Evolutionary conservation across 805 yeast species (phyloP).

Genomic region (Hagleromyces aurorensis): DNA sequence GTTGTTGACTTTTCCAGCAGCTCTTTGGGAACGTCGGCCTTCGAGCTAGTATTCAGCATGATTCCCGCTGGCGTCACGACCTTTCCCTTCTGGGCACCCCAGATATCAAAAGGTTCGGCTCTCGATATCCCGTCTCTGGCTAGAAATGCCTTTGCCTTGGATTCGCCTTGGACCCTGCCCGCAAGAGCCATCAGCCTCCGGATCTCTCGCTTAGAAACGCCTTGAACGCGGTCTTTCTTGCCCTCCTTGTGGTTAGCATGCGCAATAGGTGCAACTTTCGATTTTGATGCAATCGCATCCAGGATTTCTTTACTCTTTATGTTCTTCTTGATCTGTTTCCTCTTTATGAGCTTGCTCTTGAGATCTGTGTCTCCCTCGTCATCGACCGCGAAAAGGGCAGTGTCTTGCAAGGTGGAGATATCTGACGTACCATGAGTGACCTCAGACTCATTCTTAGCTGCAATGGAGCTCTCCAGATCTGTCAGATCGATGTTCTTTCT

Average conservation of each 20-base stretch:
- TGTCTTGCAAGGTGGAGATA: conserved; percentile 20
- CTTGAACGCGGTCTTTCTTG: conserved; percentile 42
- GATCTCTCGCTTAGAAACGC: conserved; percentile 57
- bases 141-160: conserved; percentile 42
- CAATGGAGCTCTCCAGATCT: conserved; percentile 67
- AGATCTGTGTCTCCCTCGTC: conserved; percentile 50
- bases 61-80: conserved; percentile 26
- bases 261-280: conserved; percentile 64
- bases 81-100: conserved; percentile 42
- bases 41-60: conserved; percentile 16
- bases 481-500: conserved; percentile 86
- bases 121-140: conserved; percentile 53
- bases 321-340: conserved; percentile 35
- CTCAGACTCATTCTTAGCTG: conserved; percentile 54
- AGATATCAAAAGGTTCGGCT: conserved; percentile 52
- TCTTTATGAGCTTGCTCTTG: conserved; percentile 34
- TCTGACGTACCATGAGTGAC: conserved; percentile 29
- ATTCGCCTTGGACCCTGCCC: conserved; percentile 57
- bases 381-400: conserved; percentile 44
- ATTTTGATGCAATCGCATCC: conserved; percentile 43
- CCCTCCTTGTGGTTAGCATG: conserved; percentile 33
- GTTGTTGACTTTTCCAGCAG: conserved; percentile 34
- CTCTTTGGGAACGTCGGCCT: conserved; percentile 33
- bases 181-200: conserved; percentile 64
- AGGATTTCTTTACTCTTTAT: conserved; percentile 65